These are phyloP conservation scores for Rhazya stricta DNA, from an alignment of 257 asterid genomes.

Conservation along the genomic window DNA sequence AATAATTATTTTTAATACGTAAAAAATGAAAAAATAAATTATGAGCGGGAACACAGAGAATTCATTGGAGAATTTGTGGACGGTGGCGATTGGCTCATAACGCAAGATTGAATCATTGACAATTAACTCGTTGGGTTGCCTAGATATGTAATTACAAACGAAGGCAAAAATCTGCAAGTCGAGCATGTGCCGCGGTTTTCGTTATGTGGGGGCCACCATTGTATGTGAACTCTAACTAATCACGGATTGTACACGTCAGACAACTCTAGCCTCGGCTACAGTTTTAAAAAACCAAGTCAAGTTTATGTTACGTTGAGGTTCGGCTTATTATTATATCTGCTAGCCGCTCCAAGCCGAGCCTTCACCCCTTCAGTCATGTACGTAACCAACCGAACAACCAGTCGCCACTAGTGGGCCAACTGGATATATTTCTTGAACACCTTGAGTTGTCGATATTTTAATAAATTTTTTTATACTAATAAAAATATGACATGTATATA, in stretches of 20 bases:
- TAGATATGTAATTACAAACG: background rate
- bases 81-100: slow-evolving; percentile 11
- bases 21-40: background rate
- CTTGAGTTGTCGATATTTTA: too few relatives aligned
- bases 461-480: too few relatives aligned
- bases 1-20: too few relatives aligned
- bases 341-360: slow-evolving; percentile 3
- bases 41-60: background rate
- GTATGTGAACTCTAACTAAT: background rate
- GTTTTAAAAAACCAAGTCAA: background rate
- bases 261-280: background rate
- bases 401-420: background rate
- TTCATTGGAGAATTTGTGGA: background rate
- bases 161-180: slow-evolving; percentile 5
- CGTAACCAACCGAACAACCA: background rate
- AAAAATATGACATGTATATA: too few relatives aligned
- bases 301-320: too few relatives aligned
- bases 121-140: background rate
- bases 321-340: background rate
- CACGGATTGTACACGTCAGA: slow-evolving; percentile 8
- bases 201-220: slow-evolving; percentile 9
- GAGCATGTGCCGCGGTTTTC: slow-evolving; percentile 30
- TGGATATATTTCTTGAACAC: too few relatives aligned
- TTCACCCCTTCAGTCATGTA: background rate
- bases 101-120: background rate